Base-by-base conservation (phyloP, 2,329 filamentous ascomycete species). In the Didymella pinodella region DNA sequence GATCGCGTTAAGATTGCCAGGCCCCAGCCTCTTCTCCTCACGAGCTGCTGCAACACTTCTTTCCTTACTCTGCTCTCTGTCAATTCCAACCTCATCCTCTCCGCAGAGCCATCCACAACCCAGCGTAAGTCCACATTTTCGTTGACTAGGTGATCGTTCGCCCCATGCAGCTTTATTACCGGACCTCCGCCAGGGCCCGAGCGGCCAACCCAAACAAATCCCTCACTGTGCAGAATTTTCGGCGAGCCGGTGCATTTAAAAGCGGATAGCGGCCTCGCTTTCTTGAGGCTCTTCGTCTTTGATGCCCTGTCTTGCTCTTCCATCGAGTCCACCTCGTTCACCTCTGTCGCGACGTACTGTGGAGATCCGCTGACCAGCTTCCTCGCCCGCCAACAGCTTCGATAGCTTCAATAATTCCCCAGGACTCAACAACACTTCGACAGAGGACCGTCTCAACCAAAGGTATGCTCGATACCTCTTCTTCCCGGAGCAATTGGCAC, bases 161-260 rank as follows among this genome's bases (percentile, higher is more conserved):
- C 64, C 66, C 65, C 59, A 61, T 64, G 53, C 62, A 63, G 65
- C 59, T 64, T 63, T 59, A 62, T 64, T 63, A 61, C 71, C 72
- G 67, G 68, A 58, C 61, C 56, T 64, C 68, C 70, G 66, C 65
- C 66, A 28, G 65, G 67, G 67, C 65, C 72, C 70, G 65, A 56
- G 65, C 67, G 61, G 61, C 65, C 57, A 68, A 58, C 54, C 68
- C 65, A 73, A 70, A 70, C 71, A 71, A 76, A 75, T 75, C 66
- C 74, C 73, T 74, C 73, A 75, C 63, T 49, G 48, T 65, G 69
- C 69, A 73, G 70, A 72, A 65, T 72, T 75, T 75, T 75, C 69
- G 66, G 71, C 64, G 43, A 66, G 46, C 63, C 62, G 64, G 63
- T 59, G 60, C 48, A 54, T 63, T 74, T 75, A 70, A 74, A 74